These are phyloP conservation scores for Erodium maritimum DNA, from an alignment of 345 rosid species.

Conservation along the genomic window DNA sequence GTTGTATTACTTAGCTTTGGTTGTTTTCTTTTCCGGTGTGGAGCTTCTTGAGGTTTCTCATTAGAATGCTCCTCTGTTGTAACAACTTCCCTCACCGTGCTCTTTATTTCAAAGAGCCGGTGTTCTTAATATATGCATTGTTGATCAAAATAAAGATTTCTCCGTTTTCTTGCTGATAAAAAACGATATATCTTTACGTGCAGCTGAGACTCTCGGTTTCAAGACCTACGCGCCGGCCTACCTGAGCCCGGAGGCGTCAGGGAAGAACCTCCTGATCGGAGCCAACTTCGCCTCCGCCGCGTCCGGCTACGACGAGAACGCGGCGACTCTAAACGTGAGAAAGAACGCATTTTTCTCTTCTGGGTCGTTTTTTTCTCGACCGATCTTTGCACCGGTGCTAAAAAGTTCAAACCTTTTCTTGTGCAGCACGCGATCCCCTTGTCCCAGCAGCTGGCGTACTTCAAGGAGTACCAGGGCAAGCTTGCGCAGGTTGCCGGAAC, in stretches of 20 bases:
- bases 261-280: conserved; percentile 84
- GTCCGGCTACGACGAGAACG: conserved; percentile 74
- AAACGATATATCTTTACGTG: not conserved
- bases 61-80: too few relatives aligned
- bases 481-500: conserved; percentile 55
- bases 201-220: conserved; percentile 86
- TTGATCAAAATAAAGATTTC: too few relatives aligned
- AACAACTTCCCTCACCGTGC: too few relatives aligned
- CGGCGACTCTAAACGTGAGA: conserved; percentile 47
- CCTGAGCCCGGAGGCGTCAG: conserved; percentile 79
- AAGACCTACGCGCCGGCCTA: conserved; percentile 68
- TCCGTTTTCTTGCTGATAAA: not conserved
- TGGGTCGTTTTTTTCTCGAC: too few relatives aligned
- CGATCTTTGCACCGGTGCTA: too few relatives aligned
- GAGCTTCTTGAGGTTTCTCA: too few relatives aligned
- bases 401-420: too few relatives aligned
- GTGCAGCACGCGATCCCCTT: conserved; percentile 82
- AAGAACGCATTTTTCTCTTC: not conserved
- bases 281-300: conserved; percentile 93
- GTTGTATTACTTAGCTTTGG: too few relatives aligned
- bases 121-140: too few relatives aligned
- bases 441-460: conserved; percentile 59
- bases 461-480: conserved; percentile 67
- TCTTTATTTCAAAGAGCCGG: too few relatives aligned
- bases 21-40: too few relatives aligned